Base-by-base conservation (phyloP, 495 filamentous ascomycete species). In the Podospora bellae-mahoneyi region DNA sequence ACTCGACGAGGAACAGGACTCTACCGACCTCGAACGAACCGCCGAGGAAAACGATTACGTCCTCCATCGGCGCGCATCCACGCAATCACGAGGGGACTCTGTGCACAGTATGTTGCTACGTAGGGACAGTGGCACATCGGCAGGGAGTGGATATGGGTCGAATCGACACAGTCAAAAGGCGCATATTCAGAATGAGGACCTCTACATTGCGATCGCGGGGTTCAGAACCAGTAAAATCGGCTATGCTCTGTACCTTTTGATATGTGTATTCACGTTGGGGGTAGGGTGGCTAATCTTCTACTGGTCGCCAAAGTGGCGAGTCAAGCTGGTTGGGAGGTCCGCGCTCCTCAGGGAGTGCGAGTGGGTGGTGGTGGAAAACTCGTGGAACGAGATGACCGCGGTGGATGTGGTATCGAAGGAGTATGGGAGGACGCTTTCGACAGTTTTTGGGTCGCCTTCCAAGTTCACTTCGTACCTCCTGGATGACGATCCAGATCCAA, bases 301-400 rank as follows among this genome's bases (percentile, higher is more conserved):
- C 68, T 99, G 95, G 95, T 77, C 97, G 62, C 95, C 95, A 16
- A 85, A 86, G 61, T 97, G 92, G 92, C 86, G 90, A 72, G 87
- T 98, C 56, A 84, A 85, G 28, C 73, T 99, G 55, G 78, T 92
- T 64, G 95, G 95, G 18, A 84, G 81, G 65, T 79, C 86, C 23
- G 84, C 85, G 15, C 82, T 90, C 1, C 78, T 99, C 32, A 79
- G 85, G 26, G 87, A 90, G 48, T 94, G 92, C 72, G 79, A 88
- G 64, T 99, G 96, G 95, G 91, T 96, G 62, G 94, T 94, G 44
- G 85, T 97, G 72, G 96, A 94, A 87, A 97, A 98, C 72, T 93
- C 97, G 86, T 97, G 95, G 93, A 91, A 91, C 53, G 93, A 97
- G 78, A 91, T 97, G 77, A 82, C 83, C 5, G 84, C 95, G 28